Evolutionary conservation across 2,329 filamentous ascomycete species (phyloP).

Genomic region (Torrubiellomyces zombiae): DNA sequence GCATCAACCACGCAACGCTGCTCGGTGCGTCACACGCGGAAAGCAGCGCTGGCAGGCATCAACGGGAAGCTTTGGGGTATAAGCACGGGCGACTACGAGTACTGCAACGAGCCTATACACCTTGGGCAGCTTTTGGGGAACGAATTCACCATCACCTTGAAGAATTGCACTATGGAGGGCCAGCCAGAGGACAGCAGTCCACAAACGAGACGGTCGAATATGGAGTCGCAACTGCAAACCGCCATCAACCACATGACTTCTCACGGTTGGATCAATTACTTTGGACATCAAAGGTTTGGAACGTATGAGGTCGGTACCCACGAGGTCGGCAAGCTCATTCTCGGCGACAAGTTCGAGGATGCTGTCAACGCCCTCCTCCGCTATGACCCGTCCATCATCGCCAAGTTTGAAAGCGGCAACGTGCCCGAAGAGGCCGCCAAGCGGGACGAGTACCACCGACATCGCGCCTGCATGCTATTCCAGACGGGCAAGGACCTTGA

Average conservation of each 20-base stretch:
- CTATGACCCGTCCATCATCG: conserved; percentile 47
- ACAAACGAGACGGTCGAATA: conserved; percentile 12
- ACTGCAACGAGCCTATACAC: conserved; percentile 53
- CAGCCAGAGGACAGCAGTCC: conserved; percentile 13
- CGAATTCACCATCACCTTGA: conserved; percentile 81
- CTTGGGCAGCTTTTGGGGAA: conserved; percentile 79
- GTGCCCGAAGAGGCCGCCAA: conserved; percentile 33
- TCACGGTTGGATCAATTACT: conserved; percentile 92
- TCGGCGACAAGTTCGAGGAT: conserved; percentile 64
- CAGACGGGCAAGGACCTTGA: conserved; percentile 38
- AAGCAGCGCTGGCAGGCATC: conserved; percentile 45
- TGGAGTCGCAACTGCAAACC: conserved; percentile 26
- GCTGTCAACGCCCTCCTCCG: conserved; percentile 64
- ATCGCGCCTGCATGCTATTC: conserved; percentile 64
- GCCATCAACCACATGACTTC: conserved; percentile 51
- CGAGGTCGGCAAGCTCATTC: conserved; percentile 65
- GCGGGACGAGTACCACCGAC: conserved; percentile 63
- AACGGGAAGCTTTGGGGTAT: conserved; percentile 47
- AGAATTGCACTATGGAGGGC: conserved; percentile 54
- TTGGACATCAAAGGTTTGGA: conserved; percentile 91
- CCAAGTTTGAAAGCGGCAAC: conserved; percentile 22
- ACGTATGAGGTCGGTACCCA: conserved; percentile 78
- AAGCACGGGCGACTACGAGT: conserved; percentile 65
- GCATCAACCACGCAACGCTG: conserved; percentile 75
- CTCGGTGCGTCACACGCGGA: conserved; percentile 38